Percentiles rank a stretch among this genome's conserved stretches.
These are phyloP conservation scores for Yarrowia divulgata DNA, from an alignment of 805 yeast genomes.

Conservation along the genomic window DNA sequence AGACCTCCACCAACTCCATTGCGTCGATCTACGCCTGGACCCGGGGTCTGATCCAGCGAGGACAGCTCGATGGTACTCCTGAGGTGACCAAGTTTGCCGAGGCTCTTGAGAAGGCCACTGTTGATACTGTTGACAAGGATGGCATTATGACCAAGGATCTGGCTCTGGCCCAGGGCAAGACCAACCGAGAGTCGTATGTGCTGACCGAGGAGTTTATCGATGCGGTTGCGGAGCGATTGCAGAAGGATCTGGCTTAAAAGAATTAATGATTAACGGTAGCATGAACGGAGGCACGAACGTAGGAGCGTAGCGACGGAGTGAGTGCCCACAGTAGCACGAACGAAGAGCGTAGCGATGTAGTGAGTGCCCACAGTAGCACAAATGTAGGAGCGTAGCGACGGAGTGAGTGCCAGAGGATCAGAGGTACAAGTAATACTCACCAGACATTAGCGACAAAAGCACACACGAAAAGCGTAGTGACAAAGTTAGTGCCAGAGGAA, in stretches of 20 bases:
- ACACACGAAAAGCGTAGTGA: too few species aligned
- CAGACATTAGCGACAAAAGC: too few species aligned
- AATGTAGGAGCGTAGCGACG: too few species aligned
- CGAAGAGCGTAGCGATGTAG: too few species aligned
- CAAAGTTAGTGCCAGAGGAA: too few species aligned
- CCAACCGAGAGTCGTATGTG: slow-evolving; percentile 81
- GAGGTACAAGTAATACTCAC: too few species aligned
- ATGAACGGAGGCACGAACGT: too few species aligned
- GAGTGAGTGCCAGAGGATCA: too few species aligned
- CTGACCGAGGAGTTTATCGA: slow-evolving; percentile 91
- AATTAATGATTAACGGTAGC: slow-evolving; percentile 10
- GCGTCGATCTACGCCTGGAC: slow-evolving; percentile 98
- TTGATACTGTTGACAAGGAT: slow-evolving; percentile 83
- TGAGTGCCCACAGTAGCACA: too few species aligned
- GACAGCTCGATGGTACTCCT: slow-evolving; percentile 84
- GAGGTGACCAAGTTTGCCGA: slow-evolving; percentile 84
- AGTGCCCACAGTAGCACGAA: too few species aligned
- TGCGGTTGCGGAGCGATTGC: slow-evolving; percentile 75
- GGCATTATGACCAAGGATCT: slow-evolving; percentile 96
- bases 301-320: too few species aligned
- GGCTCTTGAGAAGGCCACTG: slow-evolving; percentile 78
- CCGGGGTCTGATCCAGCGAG: slow-evolving; percentile 91
- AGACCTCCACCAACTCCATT: slow-evolving; percentile 95
- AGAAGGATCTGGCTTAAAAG: slow-evolving; percentile 43
- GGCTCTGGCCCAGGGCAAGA: slow-evolving; percentile 87